These are phyloP conservation scores for Mytilinidion resinicola DNA, from an alignment of 495 filamentous ascomycete genomes.

Conservation along the genomic window DNA sequence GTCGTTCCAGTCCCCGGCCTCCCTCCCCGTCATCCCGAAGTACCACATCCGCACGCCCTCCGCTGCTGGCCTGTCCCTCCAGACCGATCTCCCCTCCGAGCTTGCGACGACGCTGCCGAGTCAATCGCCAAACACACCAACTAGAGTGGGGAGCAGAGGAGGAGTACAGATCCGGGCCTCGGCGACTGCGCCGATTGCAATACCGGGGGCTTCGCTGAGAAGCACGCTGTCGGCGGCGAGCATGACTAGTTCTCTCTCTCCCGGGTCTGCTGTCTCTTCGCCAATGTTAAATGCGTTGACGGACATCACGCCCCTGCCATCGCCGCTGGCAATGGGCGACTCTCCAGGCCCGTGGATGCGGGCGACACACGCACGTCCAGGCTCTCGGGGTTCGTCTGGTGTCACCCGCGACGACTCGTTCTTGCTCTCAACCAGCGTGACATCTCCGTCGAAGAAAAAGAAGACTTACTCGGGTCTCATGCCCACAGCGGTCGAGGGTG, in stretches of 20 bases:
- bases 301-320: constrained; percentile 89
- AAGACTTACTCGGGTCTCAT: constrained; percentile 26
- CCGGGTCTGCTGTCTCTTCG: constrained; percentile 54
- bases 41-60: constrained; percentile 27
- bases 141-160: constrained; percentile 14
- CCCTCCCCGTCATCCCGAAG: constrained; percentile 9
- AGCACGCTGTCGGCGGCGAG: constrained; percentile 31
- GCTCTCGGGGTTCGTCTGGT: constrained; percentile 39
- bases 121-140: constrained; percentile 5
- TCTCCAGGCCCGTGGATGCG: constrained; percentile 69
- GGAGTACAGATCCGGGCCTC: constrained; percentile 12
- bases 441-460: constrained; percentile 29
- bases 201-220: constrained; percentile 22
- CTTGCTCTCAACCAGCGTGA: constrained; percentile 21
- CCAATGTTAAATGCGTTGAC: constrained; percentile 76
- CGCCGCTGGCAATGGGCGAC: constrained; percentile 66
- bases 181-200: constrained; percentile 27
- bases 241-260: constrained; percentile 49
- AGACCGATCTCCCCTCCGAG: constrained; percentile 24
- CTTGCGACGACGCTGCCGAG: neutral
- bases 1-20: constrained; percentile 1
- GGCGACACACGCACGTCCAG: constrained; percentile 34
- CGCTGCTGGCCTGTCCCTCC: constrained; percentile 26
- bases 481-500: constrained; percentile 32
- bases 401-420: constrained; percentile 15